Evolutionary conservation across 345 rosid genomes (phyloP).

Genomic region (Mangifera indica): DNA sequence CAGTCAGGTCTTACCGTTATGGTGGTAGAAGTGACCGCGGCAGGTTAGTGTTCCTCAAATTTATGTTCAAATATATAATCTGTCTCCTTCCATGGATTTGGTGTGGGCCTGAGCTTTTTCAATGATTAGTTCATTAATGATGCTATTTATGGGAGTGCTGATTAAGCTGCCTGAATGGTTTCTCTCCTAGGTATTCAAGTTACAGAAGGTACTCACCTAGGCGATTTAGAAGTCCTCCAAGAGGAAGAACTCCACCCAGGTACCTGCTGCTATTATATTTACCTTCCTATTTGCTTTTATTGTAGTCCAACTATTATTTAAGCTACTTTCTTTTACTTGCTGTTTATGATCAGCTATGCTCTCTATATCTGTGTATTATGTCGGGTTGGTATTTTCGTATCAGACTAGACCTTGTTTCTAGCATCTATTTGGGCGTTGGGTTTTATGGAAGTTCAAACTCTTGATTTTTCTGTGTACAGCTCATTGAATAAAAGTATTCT

Average conservation of each 20-base stretch:
- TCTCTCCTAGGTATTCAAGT: slow-evolving; percentile 50
- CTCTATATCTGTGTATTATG: too few relatives aligned
- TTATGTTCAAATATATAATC: neutral
- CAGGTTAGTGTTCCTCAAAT: slow-evolving; percentile 43
- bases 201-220: slow-evolving; percentile 85
- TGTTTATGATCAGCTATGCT: neutral
- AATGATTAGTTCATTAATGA: neutral
- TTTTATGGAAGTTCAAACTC: too few relatives aligned
- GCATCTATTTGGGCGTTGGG: too few relatives aligned
- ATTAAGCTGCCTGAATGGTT: neutral
- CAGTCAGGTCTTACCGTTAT: slow-evolving; percentile 67
- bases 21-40: slow-evolving; percentile 62
- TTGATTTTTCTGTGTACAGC: too few relatives aligned
- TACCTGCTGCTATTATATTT: slow-evolving; percentile 17
- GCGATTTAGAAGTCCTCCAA: slow-evolving; percentile 78
- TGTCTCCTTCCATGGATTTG: neutral
- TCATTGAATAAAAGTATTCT: too few relatives aligned
- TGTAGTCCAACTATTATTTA: neutral
- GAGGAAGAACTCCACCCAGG: slow-evolving; percentile 93
- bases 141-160: neutral
- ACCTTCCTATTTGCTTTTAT: neutral
- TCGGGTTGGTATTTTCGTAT: too few relatives aligned
- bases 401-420: too few relatives aligned
- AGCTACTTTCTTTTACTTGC: neutral
- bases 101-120: neutral